Conservation (phyloP, 2,329 filamentous ascomycete genomes). For the Neofusicoccum umdonicola region DNA sequence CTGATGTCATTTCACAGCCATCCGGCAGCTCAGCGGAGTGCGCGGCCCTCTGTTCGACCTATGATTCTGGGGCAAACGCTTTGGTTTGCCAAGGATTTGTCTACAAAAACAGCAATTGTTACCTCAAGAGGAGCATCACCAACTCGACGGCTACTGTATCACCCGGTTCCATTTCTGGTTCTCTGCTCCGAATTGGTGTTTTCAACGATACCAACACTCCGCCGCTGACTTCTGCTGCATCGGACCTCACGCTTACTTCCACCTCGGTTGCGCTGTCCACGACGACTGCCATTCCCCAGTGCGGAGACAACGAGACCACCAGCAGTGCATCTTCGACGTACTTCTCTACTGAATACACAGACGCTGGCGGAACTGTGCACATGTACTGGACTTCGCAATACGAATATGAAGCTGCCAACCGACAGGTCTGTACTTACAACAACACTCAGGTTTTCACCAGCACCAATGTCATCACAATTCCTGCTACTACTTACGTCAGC, state of each 20-base stretch:
- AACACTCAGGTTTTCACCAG: conserved; percentile 8
- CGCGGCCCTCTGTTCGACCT: conserved; percentile 11
- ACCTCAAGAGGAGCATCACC: conserved; percentile 1
- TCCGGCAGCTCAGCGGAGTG: conserved; percentile 5
- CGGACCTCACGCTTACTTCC: background rate
- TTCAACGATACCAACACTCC: background rate
- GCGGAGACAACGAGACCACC: background rate
- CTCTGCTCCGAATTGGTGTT: background rate
- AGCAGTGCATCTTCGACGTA: conserved; percentile 5
- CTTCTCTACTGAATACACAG: conserved; percentile 7
- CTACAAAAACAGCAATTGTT: background rate
- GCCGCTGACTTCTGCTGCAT: background rate
- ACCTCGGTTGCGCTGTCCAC: background rate
- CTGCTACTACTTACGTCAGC: background rate
- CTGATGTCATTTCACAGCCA: background rate
- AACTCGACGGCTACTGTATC: background rate
- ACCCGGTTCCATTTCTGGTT: background rate
- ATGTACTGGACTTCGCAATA: conserved; percentile 1
- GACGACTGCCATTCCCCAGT: background rate
- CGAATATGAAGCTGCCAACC: background rate
- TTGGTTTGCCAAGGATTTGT: conserved; percentile 5
- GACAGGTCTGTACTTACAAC: conserved; percentile 14
- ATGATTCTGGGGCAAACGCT: background rate
- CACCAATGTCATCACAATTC: conserved; percentile 4
- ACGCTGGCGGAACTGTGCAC: conserved; percentile 3